A percentile compares a stretch with the other conserved stretches of the same genome.
Conservation (phyloP, 1,139 yeast species). For the Taphrina sp. region DNA sequence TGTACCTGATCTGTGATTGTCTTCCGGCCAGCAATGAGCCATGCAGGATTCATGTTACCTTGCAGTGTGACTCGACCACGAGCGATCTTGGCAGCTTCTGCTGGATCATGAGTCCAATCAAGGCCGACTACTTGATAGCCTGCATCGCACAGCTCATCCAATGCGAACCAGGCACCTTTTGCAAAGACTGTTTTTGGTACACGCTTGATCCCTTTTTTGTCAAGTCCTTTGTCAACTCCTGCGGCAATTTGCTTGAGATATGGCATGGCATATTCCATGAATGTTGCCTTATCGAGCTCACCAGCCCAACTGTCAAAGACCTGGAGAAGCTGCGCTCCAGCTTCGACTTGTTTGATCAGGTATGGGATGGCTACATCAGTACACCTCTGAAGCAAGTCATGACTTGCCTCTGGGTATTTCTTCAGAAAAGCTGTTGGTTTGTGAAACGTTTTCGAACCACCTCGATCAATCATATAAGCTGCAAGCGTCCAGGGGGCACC, state of each 20-base stretch:
- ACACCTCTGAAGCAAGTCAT: slow-evolving; percentile 67
- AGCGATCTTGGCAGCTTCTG: slow-evolving; percentile 75
- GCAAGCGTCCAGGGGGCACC: slow-evolving; percentile 98
- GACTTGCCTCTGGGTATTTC: slow-evolving; percentile 69
- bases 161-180: slow-evolving; percentile 97
- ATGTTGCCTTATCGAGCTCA: slow-evolving; percentile 86
- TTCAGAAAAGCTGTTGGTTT: slow-evolving; percentile 91
- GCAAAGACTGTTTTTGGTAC: slow-evolving; percentile 91
- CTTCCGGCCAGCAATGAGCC: slow-evolving; percentile 84
- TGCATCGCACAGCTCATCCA: slow-evolving; percentile 77
- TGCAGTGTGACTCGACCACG: slow-evolving; percentile 81
- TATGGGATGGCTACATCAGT: slow-evolving; percentile 91
- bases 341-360: slow-evolving; percentile 88
- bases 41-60: slow-evolving; percentile 95
- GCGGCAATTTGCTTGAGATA: slow-evolving; percentile 74
- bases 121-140: slow-evolving; percentile 85
- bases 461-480: slow-evolving; percentile 98
- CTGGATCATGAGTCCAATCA: slow-evolving; percentile 89
- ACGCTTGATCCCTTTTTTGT: slow-evolving; percentile 69
- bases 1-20: slow-evolving; percentile 76
- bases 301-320: slow-evolving; percentile 99
- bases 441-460: slow-evolving; percentile 87
- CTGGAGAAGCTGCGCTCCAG: slow-evolving; percentile 97
- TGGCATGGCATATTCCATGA: slow-evolving; percentile 83
- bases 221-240: slow-evolving; percentile 65